A percentile compares a stretch with the other conserved stretches of the same genome.
Evolutionary conservation across 1,284 basidiomycete species (phyloP).

Genomic region (Cronartium quercuum): DNA sequence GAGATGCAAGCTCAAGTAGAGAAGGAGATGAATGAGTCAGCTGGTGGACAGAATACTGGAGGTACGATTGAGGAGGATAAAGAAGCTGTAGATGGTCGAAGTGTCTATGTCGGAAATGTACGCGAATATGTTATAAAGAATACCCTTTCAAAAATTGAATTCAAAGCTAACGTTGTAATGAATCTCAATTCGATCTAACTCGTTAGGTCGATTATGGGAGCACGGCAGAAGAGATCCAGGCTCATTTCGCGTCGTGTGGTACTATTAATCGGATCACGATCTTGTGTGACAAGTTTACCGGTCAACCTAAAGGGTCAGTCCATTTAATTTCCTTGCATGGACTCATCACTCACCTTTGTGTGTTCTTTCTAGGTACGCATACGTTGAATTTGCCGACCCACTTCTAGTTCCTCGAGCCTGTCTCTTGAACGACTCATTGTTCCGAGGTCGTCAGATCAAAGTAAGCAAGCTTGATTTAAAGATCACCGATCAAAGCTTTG

Average conservation of each 20-base stretch:
- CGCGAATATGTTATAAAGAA: constrained; percentile 49
- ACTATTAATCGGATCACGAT: constrained; percentile 99
- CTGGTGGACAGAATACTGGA: constrained; percentile 52
- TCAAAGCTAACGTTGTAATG: neutral
- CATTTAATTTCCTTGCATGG: neutral
- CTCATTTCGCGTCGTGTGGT: constrained; percentile 93
- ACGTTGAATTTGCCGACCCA: constrained; percentile 97
- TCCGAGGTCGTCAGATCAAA: constrained; percentile 87
- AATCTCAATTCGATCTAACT: neutral
- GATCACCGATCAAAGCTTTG: neutral
- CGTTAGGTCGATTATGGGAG: constrained; percentile 90
- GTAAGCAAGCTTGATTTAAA: constrained; percentile 54
- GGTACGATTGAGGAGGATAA: constrained; percentile 51
- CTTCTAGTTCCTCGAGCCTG: constrained; percentile 84
- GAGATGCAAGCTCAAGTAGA: constrained; percentile 85
- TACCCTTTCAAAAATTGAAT: neutral
- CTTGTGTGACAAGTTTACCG: constrained; percentile 98
- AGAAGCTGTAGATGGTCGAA: constrained; percentile 72
- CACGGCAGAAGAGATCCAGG: constrained; percentile 97
- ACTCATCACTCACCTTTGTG: neutral
- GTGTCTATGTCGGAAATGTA: constrained; percentile 95
- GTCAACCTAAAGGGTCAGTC: constrained; percentile 92
- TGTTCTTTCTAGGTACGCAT: constrained; percentile 68
- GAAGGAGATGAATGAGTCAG: constrained; percentile 49
- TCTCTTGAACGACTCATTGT: constrained; percentile 91